Evolutionary conservation across 139 green algal species (phyloP), one percentile per base, ranked within the genome.

Genomic region (Closterium sp.): DNA sequence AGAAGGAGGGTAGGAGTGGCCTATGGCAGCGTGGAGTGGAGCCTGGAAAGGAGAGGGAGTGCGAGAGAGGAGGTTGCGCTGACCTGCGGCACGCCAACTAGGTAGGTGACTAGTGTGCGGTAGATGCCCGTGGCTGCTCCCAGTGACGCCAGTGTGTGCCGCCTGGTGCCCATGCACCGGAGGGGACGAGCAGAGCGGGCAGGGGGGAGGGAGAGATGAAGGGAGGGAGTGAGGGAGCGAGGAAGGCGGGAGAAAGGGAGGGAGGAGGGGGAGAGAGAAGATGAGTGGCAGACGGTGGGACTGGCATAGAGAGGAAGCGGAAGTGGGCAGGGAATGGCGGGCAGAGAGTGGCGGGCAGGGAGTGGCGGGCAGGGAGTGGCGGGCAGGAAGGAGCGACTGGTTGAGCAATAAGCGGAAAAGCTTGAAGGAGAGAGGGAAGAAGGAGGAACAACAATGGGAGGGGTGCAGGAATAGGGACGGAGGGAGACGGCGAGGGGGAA

Each of bases 31-130:
- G 38, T 50, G 38, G 38, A 50, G 38, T 50, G 13, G 5, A 50
- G 38, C n/a, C n/a, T n/a, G n/a, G n/a, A n/a, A 62, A 4, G 62
- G 17, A 79, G 62, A 79, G 62, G 11, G 62, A 79, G 62, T 27
- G 62, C 5, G 19, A 79, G 62, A 22, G 62, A 79, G 50, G 50
- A 79, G 62, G 38, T 50, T 50, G 38, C 11, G 38, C 38, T 50
- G 38, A 50, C 38, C 38, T 50, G 87, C 4, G 93, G 93, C 27
- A 95, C 93, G 28, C 93, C 93, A n/a, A 34, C 93, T 21, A 95
- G 89, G 70, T 93, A 95, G 34, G 91, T 95, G n/a, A 95, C 93
- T 6, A 95, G 85, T 17, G 89, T 95, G 24, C 93, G 93, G 93
- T 91, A 95, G 9, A 96, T 45, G n/a, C 94, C 94, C 24, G 94